Base-by-base conservation (phyloP, 352 stramenopile species). In the Pythium monospermum region DNA sequence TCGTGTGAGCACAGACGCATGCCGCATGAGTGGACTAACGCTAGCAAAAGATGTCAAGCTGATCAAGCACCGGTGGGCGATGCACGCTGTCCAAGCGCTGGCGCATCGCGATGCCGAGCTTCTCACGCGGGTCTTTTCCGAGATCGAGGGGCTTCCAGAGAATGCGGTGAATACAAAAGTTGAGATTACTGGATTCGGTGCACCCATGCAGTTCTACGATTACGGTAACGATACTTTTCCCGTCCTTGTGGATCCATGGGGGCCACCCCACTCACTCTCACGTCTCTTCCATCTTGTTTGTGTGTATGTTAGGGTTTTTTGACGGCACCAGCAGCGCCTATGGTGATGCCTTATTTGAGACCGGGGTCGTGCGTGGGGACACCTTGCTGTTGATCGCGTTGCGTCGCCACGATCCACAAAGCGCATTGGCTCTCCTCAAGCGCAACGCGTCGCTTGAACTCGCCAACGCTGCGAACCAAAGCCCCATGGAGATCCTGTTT, bases 61-160 rank as follows among this genome's bases (percentile, higher is more conserved):
- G 11, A 61, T 82, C 15, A 33, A 30, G 2, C 68, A 80, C 32
- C 72, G 76, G 31, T 85, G 74, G 73, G 65, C 71, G 49, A 77
- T 87, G 70, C 76, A 87, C 27, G 66, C 59, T 0, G 53, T 85
- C 15, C 68, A 84, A 21, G 73, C 76, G 1, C 46, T 85, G 4
- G 35, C 55, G 0, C 66, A 53, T 12, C 48, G 58, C 18, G 64
- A 84, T 32, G 33, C 53, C 7, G 45, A 45, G 21, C 56, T 83
- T 7, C 41, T 87, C 1, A 32, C 11, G 0, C 63, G 76, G 0
- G 53, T 83, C 6, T 81, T 85, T 36, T 56, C 19, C 0, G 64
- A 81, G 28, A 50, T 83, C 2, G 39, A 41, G 21, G 53, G 53
- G 1, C 47, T 83, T 0, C 52, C 71, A 26, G 19, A 16, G 4